Percentiles rank a stretch among this genome's conserved stretches.
phyloP scores from a whole-genome alignment of 1,284 basidiomycete genomes.

The Papiliotrema flavescens region DNA sequence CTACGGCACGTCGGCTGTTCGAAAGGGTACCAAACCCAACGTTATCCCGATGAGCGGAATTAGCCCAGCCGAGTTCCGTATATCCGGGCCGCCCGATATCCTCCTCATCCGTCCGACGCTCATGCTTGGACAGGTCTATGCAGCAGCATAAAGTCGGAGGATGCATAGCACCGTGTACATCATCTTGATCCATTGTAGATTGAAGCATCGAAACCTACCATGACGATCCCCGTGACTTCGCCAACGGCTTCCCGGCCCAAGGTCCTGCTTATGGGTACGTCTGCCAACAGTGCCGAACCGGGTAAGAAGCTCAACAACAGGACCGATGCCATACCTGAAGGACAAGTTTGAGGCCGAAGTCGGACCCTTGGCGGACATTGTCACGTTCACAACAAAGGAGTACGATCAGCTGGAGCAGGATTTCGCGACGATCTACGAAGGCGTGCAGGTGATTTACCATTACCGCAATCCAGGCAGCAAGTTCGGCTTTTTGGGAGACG shows the following conservation, averaged over 20 bases:
- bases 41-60: too few species aligned
- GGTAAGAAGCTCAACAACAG: constrained; percentile 2
- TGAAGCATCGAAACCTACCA: too few species aligned
- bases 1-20: too few species aligned
- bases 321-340: constrained; percentile 19
- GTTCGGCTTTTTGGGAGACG: constrained; percentile 21
- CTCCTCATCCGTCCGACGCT: neutral
- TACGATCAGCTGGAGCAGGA: constrained; percentile 64
- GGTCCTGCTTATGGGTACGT: constrained; percentile 15
- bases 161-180: too few species aligned
- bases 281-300: neutral
- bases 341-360: constrained; percentile 11
- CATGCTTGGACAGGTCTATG: too few species aligned
- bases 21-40: too few species aligned
- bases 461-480: constrained; percentile 23
- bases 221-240: too few species aligned
- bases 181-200: neutral
- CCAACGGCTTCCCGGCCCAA: constrained; percentile 1
- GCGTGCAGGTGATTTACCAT: constrained; percentile 70
- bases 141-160: too few species aligned
- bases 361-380: constrained; percentile 13
- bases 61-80: too few species aligned
- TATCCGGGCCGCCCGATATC: neutral
- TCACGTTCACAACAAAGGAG: constrained; percentile 57
- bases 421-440: constrained; percentile 66